These are phyloP conservation scores for Paramecium tetraurelia DNA, from an alignment of 73 alveolate genomes.

Conservation along the genomic window DNA sequence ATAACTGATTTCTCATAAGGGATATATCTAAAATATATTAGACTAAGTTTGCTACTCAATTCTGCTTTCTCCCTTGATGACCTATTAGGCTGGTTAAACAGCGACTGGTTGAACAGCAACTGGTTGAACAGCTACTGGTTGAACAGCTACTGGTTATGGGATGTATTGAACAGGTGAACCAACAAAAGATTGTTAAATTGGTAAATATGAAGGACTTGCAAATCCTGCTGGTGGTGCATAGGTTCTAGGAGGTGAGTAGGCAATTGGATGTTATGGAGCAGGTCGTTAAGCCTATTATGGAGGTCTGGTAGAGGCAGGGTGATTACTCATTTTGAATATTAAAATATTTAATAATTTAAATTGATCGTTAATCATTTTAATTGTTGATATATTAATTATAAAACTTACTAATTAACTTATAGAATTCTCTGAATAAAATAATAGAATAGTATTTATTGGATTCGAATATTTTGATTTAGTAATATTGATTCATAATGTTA, in stretches of 20 bases:
- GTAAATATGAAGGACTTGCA: not conserved
- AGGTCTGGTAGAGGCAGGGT: not conserved
- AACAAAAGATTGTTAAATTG: not conserved
- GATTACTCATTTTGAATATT: not conserved
- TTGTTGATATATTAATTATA: not conserved
- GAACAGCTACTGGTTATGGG: not conserved
- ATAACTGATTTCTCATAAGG: conserved; percentile 9
- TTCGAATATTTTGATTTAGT: not conserved
- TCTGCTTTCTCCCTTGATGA: conserved; percentile 8
- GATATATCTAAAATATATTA: not conserved
- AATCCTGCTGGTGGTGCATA: not conserved
- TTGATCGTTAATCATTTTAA: not conserved
- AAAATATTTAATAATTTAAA: not conserved
- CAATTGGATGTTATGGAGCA: not conserved
- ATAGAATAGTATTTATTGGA: not conserved
- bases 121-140: not conserved
- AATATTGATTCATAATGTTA: not conserved
- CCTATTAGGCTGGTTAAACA: not conserved
- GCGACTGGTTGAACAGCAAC: not conserved
- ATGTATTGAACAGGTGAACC: not conserved
- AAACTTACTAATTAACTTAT: not conserved
- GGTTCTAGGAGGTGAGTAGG: not conserved
- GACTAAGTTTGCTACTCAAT: not conserved
- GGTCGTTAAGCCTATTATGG: not conserved
- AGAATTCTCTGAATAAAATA: not conserved